Evolutionary conservation across 169 alveolate species (phyloP), one percentile per base, ranked within the genome.

Genomic region (Plasmodium gonderi): DNA sequence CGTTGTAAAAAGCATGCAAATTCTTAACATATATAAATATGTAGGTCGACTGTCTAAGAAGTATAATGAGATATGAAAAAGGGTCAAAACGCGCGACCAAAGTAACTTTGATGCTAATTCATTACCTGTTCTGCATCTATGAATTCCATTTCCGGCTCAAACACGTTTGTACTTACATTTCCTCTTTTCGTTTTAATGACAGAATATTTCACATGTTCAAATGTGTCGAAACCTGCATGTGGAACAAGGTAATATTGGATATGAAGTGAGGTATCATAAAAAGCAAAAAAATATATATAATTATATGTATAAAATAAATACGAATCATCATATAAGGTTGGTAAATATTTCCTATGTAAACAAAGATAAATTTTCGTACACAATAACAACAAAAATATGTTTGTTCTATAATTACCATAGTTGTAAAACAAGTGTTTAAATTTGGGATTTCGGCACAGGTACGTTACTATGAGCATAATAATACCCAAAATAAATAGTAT

Each of bases 91-190:
- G 36, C 38, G n/a, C 26, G 72, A 5, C 17, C 17, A 60, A 60
- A 4, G 72, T 36, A 12, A 60, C 72, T 60, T n/a, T 29, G 17
- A 8, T 12, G n/a, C 51, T 23, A 40, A 17, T 49, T 78, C 80
- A n/a, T 33, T 90, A 80, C 94, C 89, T 95, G 97, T 72, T 95
- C 96, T 31, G 97, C 97, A 44, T 95, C 97, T 49, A 95, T 95
- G 60, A 95, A 95, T 20, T 96, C 97, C 81, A 95, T 91, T 77
- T 95, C 97, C 33, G 97, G 97, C 67, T 95, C 97, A 54, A 95
- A 95, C 38, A 93, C 93, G 36, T 92, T 92, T 29, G 76, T 90
- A 29, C 29, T 81, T 67, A 91, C 80, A 33, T 92, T 54, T 23
- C 81, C 81, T 74, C 79, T 79, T 51, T 92, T 94, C 74, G 93